Evolutionary conservation across 768 basidiomycete species (phyloP), one percentile per base, ranked within the genome.

Genomic region (Rubroboletus pulcherrimus): DNA sequence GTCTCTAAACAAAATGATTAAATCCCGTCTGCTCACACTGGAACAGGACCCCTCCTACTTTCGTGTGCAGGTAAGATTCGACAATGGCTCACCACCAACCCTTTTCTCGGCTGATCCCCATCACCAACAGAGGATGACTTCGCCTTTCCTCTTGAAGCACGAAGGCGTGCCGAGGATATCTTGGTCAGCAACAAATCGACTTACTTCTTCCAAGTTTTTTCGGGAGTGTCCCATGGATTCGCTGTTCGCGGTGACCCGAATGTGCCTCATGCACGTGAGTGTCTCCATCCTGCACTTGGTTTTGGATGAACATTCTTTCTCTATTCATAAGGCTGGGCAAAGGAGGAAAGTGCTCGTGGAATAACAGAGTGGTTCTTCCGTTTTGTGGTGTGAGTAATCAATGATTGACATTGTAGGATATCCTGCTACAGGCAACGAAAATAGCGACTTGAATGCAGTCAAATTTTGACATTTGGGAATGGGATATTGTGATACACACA

Each of bases 181-280:
- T 64, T 86, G 33, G 70, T 75, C 4, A 75, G 74, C 37, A 71
- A 64, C 6, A 80, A 81, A 50, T 75, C 77, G 5, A 71, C 69
- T 1, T 86, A 84, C 65, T 73, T 80, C 50, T 71, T 83, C 57
- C 83, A 85, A 50, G 66, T 84, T 7, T 85, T 85, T 66, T 77
- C 79, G 0, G 68, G 71, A 0, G 71, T 80, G 5, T 62, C 57
- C 11, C 68, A 68, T n/a, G 68, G 68, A 35, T 68, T 70, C 17
- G 63, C 64, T 45, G 57, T 68, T 42, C 62, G 66, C 7, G 56
- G 69, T 12, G 56, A 69, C 41, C 63, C 52, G 1, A 55, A 55
- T 40, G 33, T 61, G 5, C 58, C 60, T 0, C 51, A 58, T 0
- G 55, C 56, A 44, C 56, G 69, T 67, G 46, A 58, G 66, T 58